Evolutionary conservation across 2,329 filamentous ascomycete genomes (phyloP).

Genomic region (Fusarium tanahbumbuense): DNA sequence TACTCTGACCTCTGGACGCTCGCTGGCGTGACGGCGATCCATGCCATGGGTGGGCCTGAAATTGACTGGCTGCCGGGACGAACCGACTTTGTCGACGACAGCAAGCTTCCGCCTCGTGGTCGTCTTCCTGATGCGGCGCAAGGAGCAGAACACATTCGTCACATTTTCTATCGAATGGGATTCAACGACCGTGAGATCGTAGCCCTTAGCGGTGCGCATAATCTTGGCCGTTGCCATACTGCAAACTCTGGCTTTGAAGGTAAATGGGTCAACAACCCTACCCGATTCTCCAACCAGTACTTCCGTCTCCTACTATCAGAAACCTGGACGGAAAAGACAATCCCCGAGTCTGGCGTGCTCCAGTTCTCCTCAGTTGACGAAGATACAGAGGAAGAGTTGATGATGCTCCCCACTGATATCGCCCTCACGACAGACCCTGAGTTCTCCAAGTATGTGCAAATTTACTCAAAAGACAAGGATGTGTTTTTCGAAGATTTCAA

Average conservation of each 20-base stretch:
- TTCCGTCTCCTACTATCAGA: slow-evolving; percentile 11
- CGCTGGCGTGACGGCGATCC: background rate
- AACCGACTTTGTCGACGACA: slow-evolving; percentile 10
- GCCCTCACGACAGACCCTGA: slow-evolving; percentile 7
- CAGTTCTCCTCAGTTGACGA: slow-evolving; percentile 7
- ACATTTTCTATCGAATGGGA: slow-evolving; percentile 13
- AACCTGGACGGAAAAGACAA: slow-evolving; percentile 1
- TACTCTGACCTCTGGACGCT: slow-evolving; percentile 15
- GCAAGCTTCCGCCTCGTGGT: slow-evolving; percentile 13
- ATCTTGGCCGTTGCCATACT: slow-evolving; percentile 8
- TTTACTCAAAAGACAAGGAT: slow-evolving; percentile 5
- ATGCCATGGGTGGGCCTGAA: background rate
- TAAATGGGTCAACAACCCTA: slow-evolving; percentile 12
- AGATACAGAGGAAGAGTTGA: slow-evolving; percentile 14
- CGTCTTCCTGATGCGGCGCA: slow-evolving; percentile 12
- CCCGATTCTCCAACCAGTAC: slow-evolving; percentile 16
- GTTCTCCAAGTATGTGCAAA: slow-evolving; percentile 6
- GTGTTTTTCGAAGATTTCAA: slow-evolving; percentile 7
- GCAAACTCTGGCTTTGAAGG: slow-evolving; percentile 16
- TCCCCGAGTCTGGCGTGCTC: background rate
- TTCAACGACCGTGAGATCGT: slow-evolving; percentile 11
- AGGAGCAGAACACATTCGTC: slow-evolving; percentile 9
- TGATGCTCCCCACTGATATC: slow-evolving; percentile 16
- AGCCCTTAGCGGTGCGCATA: slow-evolving; percentile 10
- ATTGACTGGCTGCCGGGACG: slow-evolving; percentile 7